Base-by-base conservation (phyloP, 768 basidiomycete genomes). In the Pilatotrama ljubarskyi region DNA sequence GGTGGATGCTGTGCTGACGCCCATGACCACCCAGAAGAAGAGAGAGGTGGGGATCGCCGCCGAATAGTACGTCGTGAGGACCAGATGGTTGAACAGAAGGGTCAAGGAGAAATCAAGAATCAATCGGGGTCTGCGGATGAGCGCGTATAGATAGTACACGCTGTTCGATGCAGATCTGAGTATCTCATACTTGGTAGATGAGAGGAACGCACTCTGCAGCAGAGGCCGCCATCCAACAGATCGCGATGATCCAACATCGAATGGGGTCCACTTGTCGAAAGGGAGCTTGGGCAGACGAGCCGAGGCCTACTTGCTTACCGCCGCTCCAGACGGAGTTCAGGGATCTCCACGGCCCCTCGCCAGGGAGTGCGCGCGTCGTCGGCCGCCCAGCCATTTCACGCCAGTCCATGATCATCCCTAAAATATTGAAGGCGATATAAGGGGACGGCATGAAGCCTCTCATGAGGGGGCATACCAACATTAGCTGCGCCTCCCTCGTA, bases 391-490 rank as follows among this genome's bases (percentile, higher is more conserved):
- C 90, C 85, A 99, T 88, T 73, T 98, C 91, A 46, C 94, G 82
- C 97, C 97, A 99, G 75, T 98, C 95, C 87, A 99, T 93, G 37
- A 98, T 78, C 88, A 94, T 92, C 3, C 88, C 90, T 88, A 35
- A 29, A 13, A 17, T 14, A 6, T 22, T 7, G n/a, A n/a, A n/a
- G n/a, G 18, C 35, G 15, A 42, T 41, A 32, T 51, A 32, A 11
- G 20, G 38, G 32, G 15, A n/a, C n/a, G 5, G 14, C 3, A 46
- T 53, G 29, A 46, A 60, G 51, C 55, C 38, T 42, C 25, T 38
- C n/a, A 32, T 36, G 15, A 36, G 17, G 14, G 29, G 29, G 51
- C 58, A 73, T 69, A 89, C 90, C 90, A 37, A 92, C 84, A 71
- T 83, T 92, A n/a, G 87, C 79, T 17, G 88, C 82, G 32, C 90